Evolutionary conservation across 1,284 basidiomycete species (phyloP).

Genomic region (Phellopilus nigrolimitatus): DNA sequence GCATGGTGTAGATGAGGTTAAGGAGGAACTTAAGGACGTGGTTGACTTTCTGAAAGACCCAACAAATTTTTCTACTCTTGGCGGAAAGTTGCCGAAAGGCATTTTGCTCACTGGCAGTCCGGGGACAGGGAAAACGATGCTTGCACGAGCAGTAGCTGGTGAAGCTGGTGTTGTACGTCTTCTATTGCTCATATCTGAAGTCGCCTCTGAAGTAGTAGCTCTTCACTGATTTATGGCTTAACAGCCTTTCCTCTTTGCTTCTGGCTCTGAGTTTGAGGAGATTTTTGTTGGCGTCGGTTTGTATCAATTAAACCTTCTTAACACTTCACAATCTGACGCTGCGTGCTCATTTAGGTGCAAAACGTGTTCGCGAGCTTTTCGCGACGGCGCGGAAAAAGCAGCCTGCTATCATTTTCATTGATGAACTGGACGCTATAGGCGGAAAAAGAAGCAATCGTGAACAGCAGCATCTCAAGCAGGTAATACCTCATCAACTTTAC

Average conservation of each 20-base stretch:
- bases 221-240: not conserved
- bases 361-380: slow-evolving; percentile 94
- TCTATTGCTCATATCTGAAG: not conserved
- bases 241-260: slow-evolving; percentile 80
- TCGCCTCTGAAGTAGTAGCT: not conserved
- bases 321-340: not conserved
- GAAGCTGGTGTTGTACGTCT: slow-evolving; percentile 78
- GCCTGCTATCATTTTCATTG: slow-evolving; percentile 93
- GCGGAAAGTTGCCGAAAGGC: slow-evolving; percentile 90
- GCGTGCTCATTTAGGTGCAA: slow-evolving; percentile 60
- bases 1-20: slow-evolving; percentile 92
- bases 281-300: slow-evolving; percentile 88
- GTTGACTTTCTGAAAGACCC: slow-evolving; percentile 93
- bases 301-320: not conserved
- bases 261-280: slow-evolving; percentile 94
- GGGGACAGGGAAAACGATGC: slow-evolving; percentile 95
- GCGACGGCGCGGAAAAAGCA: slow-evolving; percentile 92
- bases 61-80: slow-evolving; percentile 79
- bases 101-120: slow-evolving; percentile 85
- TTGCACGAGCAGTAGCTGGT: slow-evolving; percentile 93
- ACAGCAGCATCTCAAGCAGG: slow-evolving; percentile 83
- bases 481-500: slow-evolving; percentile 6
- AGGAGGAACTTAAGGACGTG: slow-evolving; percentile 90
- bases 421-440: slow-evolving; percentile 90
- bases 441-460: slow-evolving; percentile 88